Percentiles rank a stretch among this genome's conserved stretches.
Evolutionary conservation across 441 rosid species (phyloP).

Genomic region (Jatropha multifida): DNA sequence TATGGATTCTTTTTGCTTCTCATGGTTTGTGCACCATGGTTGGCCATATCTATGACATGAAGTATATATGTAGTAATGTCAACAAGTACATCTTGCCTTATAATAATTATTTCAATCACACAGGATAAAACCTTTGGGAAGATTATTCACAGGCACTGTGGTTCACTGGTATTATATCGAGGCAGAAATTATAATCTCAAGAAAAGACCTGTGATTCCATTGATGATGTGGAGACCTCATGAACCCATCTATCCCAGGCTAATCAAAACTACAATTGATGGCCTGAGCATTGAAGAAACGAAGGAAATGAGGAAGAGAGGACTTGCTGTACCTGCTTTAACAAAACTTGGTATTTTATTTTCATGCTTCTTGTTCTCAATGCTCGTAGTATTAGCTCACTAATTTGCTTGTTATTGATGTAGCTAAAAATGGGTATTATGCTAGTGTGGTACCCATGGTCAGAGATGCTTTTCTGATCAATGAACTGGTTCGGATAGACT

Average conservation of each 20-base stretch:
- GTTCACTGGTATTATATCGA: constrained; percentile 70
- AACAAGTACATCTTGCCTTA: background rate
- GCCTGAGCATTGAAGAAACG: constrained; percentile 77
- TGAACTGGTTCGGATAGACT: constrained; percentile 79
- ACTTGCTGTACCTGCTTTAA: constrained; percentile 62
- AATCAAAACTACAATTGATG: constrained; percentile 79
- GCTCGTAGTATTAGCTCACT: background rate
- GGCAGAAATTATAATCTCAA: constrained; percentile 74
- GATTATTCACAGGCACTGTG: constrained; percentile 73
- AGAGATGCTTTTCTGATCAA: constrained; percentile 77
- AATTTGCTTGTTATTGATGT: constrained; percentile 35
- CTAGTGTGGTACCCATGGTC: constrained; percentile 82
- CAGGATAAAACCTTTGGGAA: constrained; percentile 89
- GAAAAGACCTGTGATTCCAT: constrained; percentile 75
- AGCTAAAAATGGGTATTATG: constrained; percentile 93
- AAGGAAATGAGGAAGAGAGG: constrained; percentile 85
- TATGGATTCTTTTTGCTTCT: background rate
- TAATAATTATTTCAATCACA: constrained; percentile 16
- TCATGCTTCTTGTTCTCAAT: background rate
- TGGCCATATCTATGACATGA: constrained; percentile 1
- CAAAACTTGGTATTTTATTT: constrained; percentile 61
- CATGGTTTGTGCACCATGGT: constrained; percentile 2
- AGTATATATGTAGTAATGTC: background rate
- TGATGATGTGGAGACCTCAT: constrained; percentile 95
- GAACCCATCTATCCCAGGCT: constrained; percentile 83